Evolutionary conservation across 2,329 filamentous ascomycete species (phyloP), one percentile per base, ranked within the genome.

Genomic region (Chlorencoelia australis): DNA sequence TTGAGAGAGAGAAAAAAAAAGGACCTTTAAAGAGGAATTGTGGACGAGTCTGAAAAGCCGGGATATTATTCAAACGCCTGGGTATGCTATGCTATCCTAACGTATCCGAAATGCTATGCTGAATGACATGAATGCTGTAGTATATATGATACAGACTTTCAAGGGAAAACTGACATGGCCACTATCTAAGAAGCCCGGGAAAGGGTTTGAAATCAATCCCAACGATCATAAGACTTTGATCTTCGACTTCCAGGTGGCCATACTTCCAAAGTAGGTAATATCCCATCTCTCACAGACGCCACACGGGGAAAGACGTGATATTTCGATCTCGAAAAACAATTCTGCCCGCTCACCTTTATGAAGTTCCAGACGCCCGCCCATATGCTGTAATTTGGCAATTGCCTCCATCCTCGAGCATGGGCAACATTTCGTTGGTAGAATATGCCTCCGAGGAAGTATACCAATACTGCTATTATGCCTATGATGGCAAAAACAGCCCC

Each of bases 401-500:
- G 91, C 49, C 84, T 76, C 91, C 89, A 96, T 31, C 91, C 91
- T 44, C 91, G 73, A 51, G 94, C 87, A 58, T 98, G 85, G 62
- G 88, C 81, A 40, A 98, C 88, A 20, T 86, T 93, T 41, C 91
- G 77, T 61, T 95, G 89, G 66, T 96, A 98, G 45, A 94, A 87
- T 50, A 94, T 82, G 53, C 91, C 91, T 49, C 91, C 91, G 24
- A 93, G 72, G 37, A 94, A 67, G 61, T 98, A 98, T 15, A 91
- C 91, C 7, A 89, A 64, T 24, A 95, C 70, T 7, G 88, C 83
- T 41, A 77, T 71, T 41, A 69, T 66, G 47, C 75, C 73, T 57
- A 98, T 96, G 46, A 96, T 81, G 42, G 83, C 82, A 56, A 98
- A 98, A 9, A 98, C 60, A 66, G 86, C 62, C 57, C 82, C 53